A percentile compares a stretch with the other conserved stretches of the same genome.
Conservation (phyloP, 441 rosid genomes). For the Jatropha podagrica region DNA sequence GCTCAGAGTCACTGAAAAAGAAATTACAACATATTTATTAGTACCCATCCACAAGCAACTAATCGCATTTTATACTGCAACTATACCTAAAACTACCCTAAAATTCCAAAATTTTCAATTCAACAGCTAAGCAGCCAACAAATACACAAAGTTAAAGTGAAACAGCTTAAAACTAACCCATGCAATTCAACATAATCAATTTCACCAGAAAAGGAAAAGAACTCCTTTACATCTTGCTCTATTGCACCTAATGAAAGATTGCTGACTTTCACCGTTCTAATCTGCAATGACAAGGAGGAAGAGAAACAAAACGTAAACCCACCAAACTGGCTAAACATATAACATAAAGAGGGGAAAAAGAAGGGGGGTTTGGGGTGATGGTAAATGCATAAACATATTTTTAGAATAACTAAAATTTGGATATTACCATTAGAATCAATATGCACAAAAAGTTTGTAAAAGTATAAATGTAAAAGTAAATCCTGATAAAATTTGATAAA, state of each 20-base stretch:
- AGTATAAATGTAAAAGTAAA: background rate
- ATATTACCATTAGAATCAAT: background rate
- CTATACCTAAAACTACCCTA: background rate
- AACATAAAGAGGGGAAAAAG: background rate
- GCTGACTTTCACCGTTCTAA: slow-evolving; percentile 59
- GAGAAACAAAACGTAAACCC: background rate
- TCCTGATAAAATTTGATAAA: background rate
- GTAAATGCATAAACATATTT: background rate
- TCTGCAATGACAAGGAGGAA: slow-evolving; percentile 33
- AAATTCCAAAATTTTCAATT: background rate
- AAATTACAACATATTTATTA: background rate
- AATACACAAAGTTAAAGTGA: background rate
- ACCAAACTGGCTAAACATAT: background rate
- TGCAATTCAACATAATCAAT: slow-evolving; percentile 57
- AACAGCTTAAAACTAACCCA: slow-evolving; percentile 34
- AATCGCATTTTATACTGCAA: background rate
- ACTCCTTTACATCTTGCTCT: slow-evolving; percentile 59
- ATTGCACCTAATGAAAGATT: slow-evolving; percentile 55
- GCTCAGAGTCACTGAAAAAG: slow-evolving; percentile 56
- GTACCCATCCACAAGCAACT: slow-evolving; percentile 1
- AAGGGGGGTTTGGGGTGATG: too few relatives aligned
- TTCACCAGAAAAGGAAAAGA: slow-evolving; percentile 81
- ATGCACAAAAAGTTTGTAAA: background rate
- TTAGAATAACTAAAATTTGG: background rate
- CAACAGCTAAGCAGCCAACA: background rate